Base-by-base conservation (phyloP, 2,329 filamentous ascomycete species). In the Scedosporium minutisporum region DNA sequence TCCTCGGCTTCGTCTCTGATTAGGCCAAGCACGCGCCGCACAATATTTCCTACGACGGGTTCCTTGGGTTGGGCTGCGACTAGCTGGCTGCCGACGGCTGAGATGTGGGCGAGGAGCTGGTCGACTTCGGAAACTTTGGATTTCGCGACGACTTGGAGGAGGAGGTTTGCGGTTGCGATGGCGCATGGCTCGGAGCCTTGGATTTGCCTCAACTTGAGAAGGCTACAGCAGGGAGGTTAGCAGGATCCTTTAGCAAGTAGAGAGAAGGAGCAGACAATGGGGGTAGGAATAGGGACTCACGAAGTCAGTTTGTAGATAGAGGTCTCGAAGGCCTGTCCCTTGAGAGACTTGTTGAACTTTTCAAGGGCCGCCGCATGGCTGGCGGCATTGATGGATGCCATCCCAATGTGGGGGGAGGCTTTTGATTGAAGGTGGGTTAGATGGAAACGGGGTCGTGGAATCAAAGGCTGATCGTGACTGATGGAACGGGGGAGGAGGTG, bases 11-110 rank as follows among this genome's bases (percentile, higher is more conserved):
- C 93, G 71, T 97, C 93, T 60, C 95, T 87, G 66, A 99, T 95
- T 66, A 99, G 82, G 53, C 92, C 90, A 44, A 99, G 79, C 2
- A 97, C 90, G 65, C 95, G 87, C 65, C 93, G 87, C 57, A 97
- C 91, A 68, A 99, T 93, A 71, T 99, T 99, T 61, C 92, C 93
- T 55, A 97, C 91, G 4, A 92, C 91, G 68, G 96, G 87, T 77
- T 97, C 95, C 65, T 89, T 85, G 16, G 93, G 93, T 69, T 96
- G 91, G 6, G 95, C 93, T 62, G 88, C 85, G 42, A 89, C 87
- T 53, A 99, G 81, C 62, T 87, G 85, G 68, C 86, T 83, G 63
- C 95, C 95, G 25, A 93, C 87, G 64, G 87, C 83, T 66, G 90
- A 87, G 65, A 99, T 87, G 67, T 90, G 87, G 68, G 88, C 84